These are phyloP conservation scores for Penicillium silybi DNA, from an alignment of 495 filamentous ascomycete species.

Conservation along the genomic window DNA sequence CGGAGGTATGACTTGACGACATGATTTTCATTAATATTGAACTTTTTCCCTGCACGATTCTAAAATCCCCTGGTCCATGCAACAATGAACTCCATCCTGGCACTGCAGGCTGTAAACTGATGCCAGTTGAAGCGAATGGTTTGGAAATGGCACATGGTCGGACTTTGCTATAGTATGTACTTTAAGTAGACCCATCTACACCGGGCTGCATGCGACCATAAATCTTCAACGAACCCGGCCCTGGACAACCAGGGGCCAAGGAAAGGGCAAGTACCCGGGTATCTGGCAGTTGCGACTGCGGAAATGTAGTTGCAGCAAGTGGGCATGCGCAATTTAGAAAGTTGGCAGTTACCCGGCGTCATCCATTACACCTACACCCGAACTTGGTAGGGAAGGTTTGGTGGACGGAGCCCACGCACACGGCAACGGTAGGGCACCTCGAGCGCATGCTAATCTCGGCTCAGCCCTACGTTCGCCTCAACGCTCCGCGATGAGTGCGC, in stretches of 20 bases:
- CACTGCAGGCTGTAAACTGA: not conserved
- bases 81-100: too few species aligned
- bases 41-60: not conserved
- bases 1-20: conserved; percentile 27
- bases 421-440: not conserved
- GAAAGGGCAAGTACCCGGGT: not conserved
- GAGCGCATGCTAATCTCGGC: not conserved
- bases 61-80: conserved; percentile 9
- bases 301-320: conserved; percentile 1
- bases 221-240: not conserved
- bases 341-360: conserved; percentile 15
- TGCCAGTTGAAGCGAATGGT: not conserved
- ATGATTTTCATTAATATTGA: conserved; percentile 12
- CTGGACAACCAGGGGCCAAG: not conserved
- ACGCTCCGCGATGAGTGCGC: conserved; percentile 9
- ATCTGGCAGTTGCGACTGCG: conserved; percentile 1
- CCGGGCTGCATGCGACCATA: not conserved
- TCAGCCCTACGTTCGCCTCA: not conserved
- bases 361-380: conserved; percentile 26
- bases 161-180: not conserved
- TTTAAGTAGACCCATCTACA: not conserved
- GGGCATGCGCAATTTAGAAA: conserved; percentile 8
- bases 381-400: not conserved
- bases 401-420: not conserved
- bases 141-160: not conserved